These are phyloP conservation scores for Fraxinus albicans DNA, from an alignment of 305 asterid species.

Conservation along the genomic window DNA sequence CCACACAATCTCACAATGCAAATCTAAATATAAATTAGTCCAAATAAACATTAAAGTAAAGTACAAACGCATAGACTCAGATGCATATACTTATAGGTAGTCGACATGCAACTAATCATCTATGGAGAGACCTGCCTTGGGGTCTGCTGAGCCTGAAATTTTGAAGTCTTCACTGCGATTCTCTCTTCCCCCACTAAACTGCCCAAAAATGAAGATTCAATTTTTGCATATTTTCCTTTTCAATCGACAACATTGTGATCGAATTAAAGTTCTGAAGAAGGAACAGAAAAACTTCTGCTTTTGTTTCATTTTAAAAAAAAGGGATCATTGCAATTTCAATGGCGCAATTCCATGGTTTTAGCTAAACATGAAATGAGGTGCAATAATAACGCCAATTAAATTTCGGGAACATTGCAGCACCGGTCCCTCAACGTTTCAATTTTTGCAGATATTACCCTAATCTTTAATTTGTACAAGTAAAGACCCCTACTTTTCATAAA, in stretches of 20 bases:
- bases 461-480: no score
- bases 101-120: slow-evolving; percentile 40
- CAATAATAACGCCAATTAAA: no score
- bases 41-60: neutral
- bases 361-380: neutral
- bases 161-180: slow-evolving; percentile 16
- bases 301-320: neutral
- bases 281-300: neutral
- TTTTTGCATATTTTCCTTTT: no score
- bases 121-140: slow-evolving; percentile 36
- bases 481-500: no score
- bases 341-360: neutral
- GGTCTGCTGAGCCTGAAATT: slow-evolving; percentile 59
- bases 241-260: no score
- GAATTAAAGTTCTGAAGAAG: neutral
- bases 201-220: neutral
- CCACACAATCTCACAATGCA: neutral
- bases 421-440: no score
- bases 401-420: no score
- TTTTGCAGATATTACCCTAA: no score
- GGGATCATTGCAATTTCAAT: neutral
- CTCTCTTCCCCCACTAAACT: slow-evolving; percentile 24
- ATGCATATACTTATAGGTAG: neutral
- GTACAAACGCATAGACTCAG: neutral
- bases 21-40: neutral